These are phyloP conservation scores for Kodamaea hsintzibuensis DNA, from an alignment of 805 yeast genomes.

Conservation along the genomic window DNA sequence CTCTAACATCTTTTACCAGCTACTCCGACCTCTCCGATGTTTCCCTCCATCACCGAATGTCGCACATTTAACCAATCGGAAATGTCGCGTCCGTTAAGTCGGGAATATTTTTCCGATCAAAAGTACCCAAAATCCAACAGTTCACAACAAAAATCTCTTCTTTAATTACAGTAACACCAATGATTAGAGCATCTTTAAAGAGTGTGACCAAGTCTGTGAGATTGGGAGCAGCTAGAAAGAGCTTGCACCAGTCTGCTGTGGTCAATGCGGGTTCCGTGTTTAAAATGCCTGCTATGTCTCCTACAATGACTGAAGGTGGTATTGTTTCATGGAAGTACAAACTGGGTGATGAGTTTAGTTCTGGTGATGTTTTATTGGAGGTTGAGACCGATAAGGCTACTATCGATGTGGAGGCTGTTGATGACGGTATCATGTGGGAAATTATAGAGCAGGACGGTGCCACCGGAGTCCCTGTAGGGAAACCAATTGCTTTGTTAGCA, in stretches of 20 bases:
- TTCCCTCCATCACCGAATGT: background rate
- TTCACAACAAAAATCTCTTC: conserved; percentile 7
- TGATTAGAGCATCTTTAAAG: conserved; percentile 13
- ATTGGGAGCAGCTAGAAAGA: conserved; percentile 16
- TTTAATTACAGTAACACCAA: conserved; percentile 2
- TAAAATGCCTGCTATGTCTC: conserved; percentile 98
- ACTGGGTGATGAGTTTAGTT: conserved; percentile 60
- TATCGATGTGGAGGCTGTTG: conserved; percentile 84
- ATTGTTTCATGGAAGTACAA: conserved; percentile 86
- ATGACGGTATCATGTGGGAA: conserved; percentile 87
- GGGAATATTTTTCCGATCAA: background rate
- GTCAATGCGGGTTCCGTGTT: conserved; percentile 49
- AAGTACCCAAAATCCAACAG: conserved; percentile 1
- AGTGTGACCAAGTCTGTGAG: conserved; percentile 12
- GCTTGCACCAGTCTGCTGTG: conserved; percentile 31
- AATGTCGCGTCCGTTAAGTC: conserved; percentile 1
- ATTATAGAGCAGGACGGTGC: conserved; percentile 72
- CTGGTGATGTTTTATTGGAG: conserved; percentile 83
- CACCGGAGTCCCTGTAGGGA: conserved; percentile 79
- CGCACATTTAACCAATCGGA: background rate
- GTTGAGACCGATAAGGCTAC: conserved; percentile 88
- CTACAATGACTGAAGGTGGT: conserved; percentile 97
- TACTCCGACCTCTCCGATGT: background rate
- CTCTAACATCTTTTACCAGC: background rate
- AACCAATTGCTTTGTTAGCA: conserved; percentile 84